Evolutionary conservation across 2,329 filamentous ascomycete species (phyloP), one percentile per base, ranked within the genome.

Genomic region (Onygenales sp.): DNA sequence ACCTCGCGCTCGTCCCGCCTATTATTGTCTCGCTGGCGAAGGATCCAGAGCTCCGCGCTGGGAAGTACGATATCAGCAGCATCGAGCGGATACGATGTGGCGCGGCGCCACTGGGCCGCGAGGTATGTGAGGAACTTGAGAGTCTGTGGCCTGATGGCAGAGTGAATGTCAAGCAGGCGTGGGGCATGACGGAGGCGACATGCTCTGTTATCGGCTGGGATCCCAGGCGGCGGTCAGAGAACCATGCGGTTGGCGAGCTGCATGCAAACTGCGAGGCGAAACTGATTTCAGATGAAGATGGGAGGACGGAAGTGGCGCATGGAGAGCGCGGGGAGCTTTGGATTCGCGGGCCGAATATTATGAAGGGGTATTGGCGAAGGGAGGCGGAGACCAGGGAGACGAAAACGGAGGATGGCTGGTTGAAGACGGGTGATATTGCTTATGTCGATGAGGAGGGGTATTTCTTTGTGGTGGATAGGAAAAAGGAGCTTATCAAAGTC

Each of bases 321-420:
- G 74, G 77, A 43, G 71, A 81, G 61, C 72, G 77, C 3, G 87
- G 87, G 35, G 86, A 91, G 69, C 72, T 92, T 21, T 89, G 84
- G 81, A 74, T 91, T 4, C 76, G 79, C 0, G 86, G 80, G 0
- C 88, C 86, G 2, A 87, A 81, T 33, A 71, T 91, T 39, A 85
- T 89, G 79, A 81, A 80, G 55, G 84, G 86, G 5, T 93, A 93
- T 69, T 92, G 86, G 84, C 75, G 77, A 44, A 88, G 85, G 57
- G 77, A 80, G 0, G 74, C 80, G 45, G 86, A 86, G 2, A 91
- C 87, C 0, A 68, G 68, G 10, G 78, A 82, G 43, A 83, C 84
- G 0, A 73, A 84, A 51, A 81, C 78, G 0, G 58, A 62, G 2
- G 84, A 86, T 54, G 80, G 83, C 1, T 89, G 84, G 83, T 73